Conservation (phyloP, 441 rosid species). For the Pelargonium cotyledonis region DNA sequence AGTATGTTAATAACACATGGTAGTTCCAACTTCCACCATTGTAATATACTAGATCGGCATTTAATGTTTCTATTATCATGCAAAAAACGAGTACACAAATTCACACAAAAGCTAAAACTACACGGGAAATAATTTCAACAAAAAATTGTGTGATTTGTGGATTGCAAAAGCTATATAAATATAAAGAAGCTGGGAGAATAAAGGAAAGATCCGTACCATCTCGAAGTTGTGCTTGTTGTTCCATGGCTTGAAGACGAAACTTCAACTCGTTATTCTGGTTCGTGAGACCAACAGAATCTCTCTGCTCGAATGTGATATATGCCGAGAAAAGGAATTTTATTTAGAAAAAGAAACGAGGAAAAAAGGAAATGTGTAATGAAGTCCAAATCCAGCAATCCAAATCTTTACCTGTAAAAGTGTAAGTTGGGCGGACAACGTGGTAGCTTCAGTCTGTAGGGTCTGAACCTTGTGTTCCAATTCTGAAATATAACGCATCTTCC, state of each 20-base stretch:
- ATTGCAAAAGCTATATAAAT: not conserved
- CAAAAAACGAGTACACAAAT: not conserved
- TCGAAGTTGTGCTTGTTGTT: slow-evolving; percentile 89
- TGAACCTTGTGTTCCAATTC: slow-evolving; percentile 97
- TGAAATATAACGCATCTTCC: slow-evolving; percentile 85
- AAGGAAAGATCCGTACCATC: slow-evolving; percentile 47
- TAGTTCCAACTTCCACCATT: not conserved
- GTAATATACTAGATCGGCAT: not conserved
- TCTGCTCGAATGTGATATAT: slow-evolving; percentile 30
- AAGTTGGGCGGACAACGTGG: slow-evolving; percentile 91
- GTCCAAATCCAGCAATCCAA: slow-evolving; percentile 8
- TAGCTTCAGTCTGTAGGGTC: slow-evolving; percentile 94
- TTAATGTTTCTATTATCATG: not conserved
- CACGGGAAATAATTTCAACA: not conserved
- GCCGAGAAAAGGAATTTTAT: slow-evolving; percentile 8
- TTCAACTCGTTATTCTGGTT: slow-evolving; percentile 88
- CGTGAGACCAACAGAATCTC: slow-evolving; percentile 86
- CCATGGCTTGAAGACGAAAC: slow-evolving; percentile 96
- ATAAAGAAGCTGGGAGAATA: not conserved
- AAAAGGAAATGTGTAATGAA: not conserved
- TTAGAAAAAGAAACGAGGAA: not conserved
- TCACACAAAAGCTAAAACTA: not conserved
- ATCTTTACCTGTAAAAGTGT: slow-evolving; percentile 71
- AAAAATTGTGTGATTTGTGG: too few relatives aligned
- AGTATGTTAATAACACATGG: not conserved